Conservation (phyloP, 2,329 filamentous ascomycete genomes). For the Penicillium sp. region DNA sequence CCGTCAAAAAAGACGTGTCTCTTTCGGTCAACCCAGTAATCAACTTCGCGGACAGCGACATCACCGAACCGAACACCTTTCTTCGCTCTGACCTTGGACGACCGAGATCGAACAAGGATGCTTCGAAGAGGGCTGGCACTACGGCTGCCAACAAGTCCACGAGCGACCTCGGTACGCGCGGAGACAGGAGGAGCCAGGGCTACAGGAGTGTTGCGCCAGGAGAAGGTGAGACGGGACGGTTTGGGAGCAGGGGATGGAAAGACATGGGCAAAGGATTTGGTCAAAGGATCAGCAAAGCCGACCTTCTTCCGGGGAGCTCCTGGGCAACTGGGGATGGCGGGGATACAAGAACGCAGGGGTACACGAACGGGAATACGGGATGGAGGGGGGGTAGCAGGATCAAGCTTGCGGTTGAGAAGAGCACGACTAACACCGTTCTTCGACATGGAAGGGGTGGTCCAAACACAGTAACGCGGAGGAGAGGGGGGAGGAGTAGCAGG, state of each 20-base stretch:
- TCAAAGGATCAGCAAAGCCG: neutral
- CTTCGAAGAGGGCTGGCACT: conserved; percentile 16
- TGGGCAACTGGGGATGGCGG: conserved; percentile 3
- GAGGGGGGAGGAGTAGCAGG: conserved; percentile 5
- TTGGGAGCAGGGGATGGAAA: neutral
- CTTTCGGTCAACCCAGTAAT: conserved; percentile 25
- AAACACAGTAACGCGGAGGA: conserved; percentile 3
- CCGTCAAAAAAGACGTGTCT: conserved; percentile 18
- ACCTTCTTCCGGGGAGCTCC: conserved; percentile 7
- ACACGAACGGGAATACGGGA: conserved; percentile 20
- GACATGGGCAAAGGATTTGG: neutral
- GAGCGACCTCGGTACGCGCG: neutral
- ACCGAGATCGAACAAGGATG: conserved; percentile 13
- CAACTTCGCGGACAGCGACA: conserved; percentile 19
- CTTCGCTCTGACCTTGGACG: conserved; percentile 16
- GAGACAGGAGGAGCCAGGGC: conserved; percentile 7
- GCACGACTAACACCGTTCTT: conserved; percentile 12
- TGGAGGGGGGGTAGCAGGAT: neutral
- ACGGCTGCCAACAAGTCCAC: conserved; percentile 13
- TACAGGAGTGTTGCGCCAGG: neutral
- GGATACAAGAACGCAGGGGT: neutral
- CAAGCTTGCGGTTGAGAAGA: conserved; percentile 4
- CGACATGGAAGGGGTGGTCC: conserved; percentile 7
- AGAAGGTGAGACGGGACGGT: neutral
- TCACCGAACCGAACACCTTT: conserved; percentile 26